Evolutionary conservation across 352 stramenopile genomes (phyloP).

Genomic region (Globisporangium ultimum): DNA sequence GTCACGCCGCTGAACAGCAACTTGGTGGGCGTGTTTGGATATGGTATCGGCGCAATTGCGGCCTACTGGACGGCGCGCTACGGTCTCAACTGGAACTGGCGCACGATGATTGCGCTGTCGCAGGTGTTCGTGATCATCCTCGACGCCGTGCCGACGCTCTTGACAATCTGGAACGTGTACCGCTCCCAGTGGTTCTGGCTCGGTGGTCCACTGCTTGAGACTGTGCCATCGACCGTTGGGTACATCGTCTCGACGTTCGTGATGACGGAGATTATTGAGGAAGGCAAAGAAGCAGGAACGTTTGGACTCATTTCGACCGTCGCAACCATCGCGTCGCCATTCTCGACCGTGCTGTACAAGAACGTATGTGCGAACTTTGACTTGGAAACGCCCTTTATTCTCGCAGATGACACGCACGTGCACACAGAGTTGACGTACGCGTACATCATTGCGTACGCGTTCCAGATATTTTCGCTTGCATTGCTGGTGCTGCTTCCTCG

Average conservation of each 20-base stretch:
- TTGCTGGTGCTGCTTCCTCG: constrained; percentile 14
- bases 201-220: constrained; percentile 17
- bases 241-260: constrained; percentile 16
- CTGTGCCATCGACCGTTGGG: constrained; percentile 13
- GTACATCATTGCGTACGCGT: constrained; percentile 16
- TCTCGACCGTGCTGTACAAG: constrained; percentile 11
- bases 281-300: constrained; percentile 15
- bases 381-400: constrained; percentile 8
- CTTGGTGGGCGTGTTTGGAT: constrained; percentile 29
- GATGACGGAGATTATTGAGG: constrained; percentile 15
- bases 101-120: constrained; percentile 34
- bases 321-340: constrained; percentile 14
- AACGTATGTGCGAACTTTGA: constrained; percentile 12
- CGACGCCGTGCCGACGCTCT: constrained; percentile 18
- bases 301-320: constrained; percentile 22
- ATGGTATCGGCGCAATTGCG: constrained; percentile 23
- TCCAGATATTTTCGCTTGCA: constrained; percentile 14
- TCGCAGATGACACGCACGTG: constrained; percentile 11
- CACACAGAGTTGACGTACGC: constrained; percentile 15
- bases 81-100: constrained; percentile 50
- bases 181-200: constrained; percentile 32
- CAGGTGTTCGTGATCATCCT: constrained; percentile 16
- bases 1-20: constrained; percentile 38
- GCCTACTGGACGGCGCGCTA: constrained; percentile 26
- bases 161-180: constrained; percentile 27